phyloP scores from a whole-genome alignment of 2,329 filamentous ascomycete species.

The Colletotrichum neosansevieriae region DNA sequence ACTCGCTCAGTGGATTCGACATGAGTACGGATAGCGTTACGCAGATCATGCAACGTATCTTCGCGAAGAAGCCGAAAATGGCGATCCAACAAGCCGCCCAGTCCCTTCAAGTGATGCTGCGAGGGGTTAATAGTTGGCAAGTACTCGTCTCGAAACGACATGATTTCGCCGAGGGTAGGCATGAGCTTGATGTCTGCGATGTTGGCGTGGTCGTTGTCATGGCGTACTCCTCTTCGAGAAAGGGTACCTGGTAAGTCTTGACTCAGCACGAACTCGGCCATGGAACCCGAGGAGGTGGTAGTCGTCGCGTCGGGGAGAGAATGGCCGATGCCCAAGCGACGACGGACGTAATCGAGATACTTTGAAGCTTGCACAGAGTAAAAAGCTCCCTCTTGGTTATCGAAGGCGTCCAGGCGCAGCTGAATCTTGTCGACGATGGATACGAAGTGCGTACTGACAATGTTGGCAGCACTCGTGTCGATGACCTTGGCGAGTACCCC shows the following conservation, averaged over 20 bases:
- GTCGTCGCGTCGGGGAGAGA: constrained; percentile 34
- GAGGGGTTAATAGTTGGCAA: constrained; percentile 56
- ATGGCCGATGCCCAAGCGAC: constrained; percentile 48
- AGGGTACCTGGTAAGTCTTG: constrained; percentile 51
- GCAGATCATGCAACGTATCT: constrained; percentile 66
- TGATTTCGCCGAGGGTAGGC: constrained; percentile 62
- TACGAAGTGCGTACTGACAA: constrained; percentile 47
- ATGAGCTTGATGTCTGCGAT: constrained; percentile 62
- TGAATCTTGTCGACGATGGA: constrained; percentile 37
- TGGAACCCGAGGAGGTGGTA: constrained; percentile 20
- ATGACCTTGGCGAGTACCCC: constrained; percentile 50
- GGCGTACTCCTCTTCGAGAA: constrained; percentile 51
- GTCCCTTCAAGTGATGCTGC: constrained; percentile 49
- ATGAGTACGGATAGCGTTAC: constrained; percentile 54
- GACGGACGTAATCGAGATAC: constrained; percentile 48
- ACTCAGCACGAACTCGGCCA: constrained; percentile 47
- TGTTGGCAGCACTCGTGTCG: constrained; percentile 52
- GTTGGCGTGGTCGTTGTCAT: constrained; percentile 63
- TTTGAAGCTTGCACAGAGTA: constrained; percentile 47
- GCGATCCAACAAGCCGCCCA: constrained; percentile 63
- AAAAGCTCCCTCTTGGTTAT: constrained; percentile 43
- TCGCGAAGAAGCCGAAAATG: constrained; percentile 68
- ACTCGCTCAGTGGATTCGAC: constrained; percentile 44
- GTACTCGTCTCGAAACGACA: constrained; percentile 56
- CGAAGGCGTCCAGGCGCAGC: constrained; percentile 16